These are phyloP conservation scores for Fermentozyma sake DNA, from an alignment of 1,139 yeast genomes.

Conservation along the genomic window DNA sequence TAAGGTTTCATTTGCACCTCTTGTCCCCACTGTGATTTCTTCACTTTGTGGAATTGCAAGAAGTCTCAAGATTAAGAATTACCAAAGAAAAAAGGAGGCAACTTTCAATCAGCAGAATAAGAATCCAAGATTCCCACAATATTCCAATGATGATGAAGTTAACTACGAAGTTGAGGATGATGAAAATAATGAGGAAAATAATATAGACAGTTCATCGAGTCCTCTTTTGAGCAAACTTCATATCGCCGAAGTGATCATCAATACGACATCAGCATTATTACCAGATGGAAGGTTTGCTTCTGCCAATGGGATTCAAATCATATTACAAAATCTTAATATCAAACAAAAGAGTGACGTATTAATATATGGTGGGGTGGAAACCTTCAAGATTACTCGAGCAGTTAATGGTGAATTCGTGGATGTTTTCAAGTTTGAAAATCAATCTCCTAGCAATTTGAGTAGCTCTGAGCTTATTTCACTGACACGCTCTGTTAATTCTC, in stretches of 20 bases:
- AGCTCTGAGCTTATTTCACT: constrained; percentile 1
- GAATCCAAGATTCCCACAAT: constrained; percentile 27
- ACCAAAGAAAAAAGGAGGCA: constrained; percentile 23
- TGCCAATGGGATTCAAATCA: constrained; percentile 16
- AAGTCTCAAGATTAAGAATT: constrained; percentile 27
- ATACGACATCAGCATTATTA: constrained; percentile 43
- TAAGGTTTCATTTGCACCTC: constrained; percentile 28
- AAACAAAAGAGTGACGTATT: constrained; percentile 40
- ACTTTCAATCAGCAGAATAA: constrained; percentile 4
- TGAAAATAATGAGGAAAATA: constrained; percentile 10
- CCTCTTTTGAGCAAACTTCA: constrained; percentile 30
- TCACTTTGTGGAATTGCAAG: constrained; percentile 30
- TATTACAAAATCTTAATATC: constrained; percentile 25
- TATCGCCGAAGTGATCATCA: constrained; percentile 30
- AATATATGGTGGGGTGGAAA: constrained; percentile 46
- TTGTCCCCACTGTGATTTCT: constrained; percentile 26
- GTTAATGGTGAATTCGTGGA: constrained; percentile 12
- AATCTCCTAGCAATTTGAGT: no score
- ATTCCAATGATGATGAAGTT: constrained; percentile 17
- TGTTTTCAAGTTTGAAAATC: constrained; percentile 18
- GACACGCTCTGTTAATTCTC: constrained; percentile 4
- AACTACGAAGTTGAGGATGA: constrained; percentile 5
- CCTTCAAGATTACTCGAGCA: constrained; percentile 19
- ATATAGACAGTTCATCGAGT: constrained; percentile 5
- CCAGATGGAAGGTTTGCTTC: constrained; percentile 36